Base-by-base conservation (phyloP, 2,329 filamentous ascomycete genomes). In the Pseudopithomyces chartarum region DNA sequence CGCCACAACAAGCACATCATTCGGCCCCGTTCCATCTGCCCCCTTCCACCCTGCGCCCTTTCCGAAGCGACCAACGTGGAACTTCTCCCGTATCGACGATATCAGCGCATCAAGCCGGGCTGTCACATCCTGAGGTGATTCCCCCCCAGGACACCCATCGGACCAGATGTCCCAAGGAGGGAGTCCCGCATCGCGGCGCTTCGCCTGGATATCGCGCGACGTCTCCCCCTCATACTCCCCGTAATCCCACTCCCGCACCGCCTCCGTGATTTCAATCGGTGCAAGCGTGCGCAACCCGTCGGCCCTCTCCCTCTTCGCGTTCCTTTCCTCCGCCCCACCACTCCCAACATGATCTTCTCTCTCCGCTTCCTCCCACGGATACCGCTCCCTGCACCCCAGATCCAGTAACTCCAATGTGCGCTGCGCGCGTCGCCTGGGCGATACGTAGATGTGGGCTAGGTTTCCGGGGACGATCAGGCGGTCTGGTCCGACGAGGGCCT, bases 351-450 rank as follows among this genome's bases (percentile, higher is more conserved):
- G 7, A 19, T 22, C 17, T 33, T 23, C 22, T 10, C n/a, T 20
- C 4, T n/a, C 45, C 2, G 36, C 45, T 3, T n/a, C 5, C 70
- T 59, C 53, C 45, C 39, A 57, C 33, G 8, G 51, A 15, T 93
- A 80, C 1, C 83, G 80, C 39, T 87, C 84, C n/a, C 79, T 76
- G 70, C 88, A 87, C 48, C 88, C 90, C 19, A 97, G 80, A 65
- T 90, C 85, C 23, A 97, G 86, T 46, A 97, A 85, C 74, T 97
- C 92, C 70, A 97, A 89, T n/a, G 93, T 98, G 49, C 87, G 85
- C 76, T 95, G 92, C 19, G 94, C 92, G 57, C 93, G 90, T 59
- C 84, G 86, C 45, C 93, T 89, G 2, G 93, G 94, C 1, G 91
- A 96, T 39, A 97, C 92, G 76, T 94, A 97, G 67, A 97, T 90